Percentiles rank a stretch among this genome's conserved stretches.
These are phyloP conservation scores for Boletus reticuloceps DNA, from an alignment of 768 basidiomycete genomes.

Conservation along the genomic window DNA sequence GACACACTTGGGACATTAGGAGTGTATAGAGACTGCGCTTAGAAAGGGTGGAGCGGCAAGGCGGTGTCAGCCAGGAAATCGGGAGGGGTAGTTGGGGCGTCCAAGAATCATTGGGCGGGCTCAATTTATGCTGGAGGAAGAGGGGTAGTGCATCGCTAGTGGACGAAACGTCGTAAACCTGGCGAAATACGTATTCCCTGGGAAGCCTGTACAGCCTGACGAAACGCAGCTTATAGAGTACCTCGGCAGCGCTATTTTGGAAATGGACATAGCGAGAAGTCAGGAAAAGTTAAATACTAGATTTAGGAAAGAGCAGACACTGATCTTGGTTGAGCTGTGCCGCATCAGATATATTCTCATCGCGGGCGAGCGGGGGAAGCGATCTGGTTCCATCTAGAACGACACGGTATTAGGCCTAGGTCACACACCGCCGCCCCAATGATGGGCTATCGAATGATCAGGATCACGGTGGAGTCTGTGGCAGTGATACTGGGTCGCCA, in stretches of 20 bases:
- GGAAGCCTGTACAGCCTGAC: conserved; percentile 32
- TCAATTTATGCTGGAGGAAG: conserved; percentile 29
- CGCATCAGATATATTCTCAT: conserved; percentile 24
- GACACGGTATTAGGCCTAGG: conserved; percentile 4
- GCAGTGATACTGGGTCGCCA: neutral
- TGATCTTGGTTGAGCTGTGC: conserved; percentile 10
- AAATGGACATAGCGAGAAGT: conserved; percentile 20
- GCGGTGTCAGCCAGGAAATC: neutral
- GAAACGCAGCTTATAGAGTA: conserved; percentile 16
- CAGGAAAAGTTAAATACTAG: conserved; percentile 24
- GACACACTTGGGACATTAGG: conserved; percentile 26
- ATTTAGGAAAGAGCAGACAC: conserved; percentile 23
- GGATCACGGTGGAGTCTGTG: conserved; percentile 12
- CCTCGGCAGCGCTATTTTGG: conserved; percentile 32
- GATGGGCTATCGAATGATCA: conserved; percentile 1
- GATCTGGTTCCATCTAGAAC: conserved; percentile 14
- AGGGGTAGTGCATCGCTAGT: conserved; percentile 24
- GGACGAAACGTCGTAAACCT: conserved; percentile 27
- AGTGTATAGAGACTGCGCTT: conserved; percentile 1
- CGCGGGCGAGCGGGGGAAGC: conserved; percentile 11
- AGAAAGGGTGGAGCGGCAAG: neutral
- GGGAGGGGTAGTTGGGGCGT: conserved; percentile 12
- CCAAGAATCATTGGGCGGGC: conserved; percentile 7
- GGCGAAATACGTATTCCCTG: conserved; percentile 33
- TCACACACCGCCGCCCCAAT: neutral